Conservation (phyloP, 2,329 filamentous ascomycete species). For the Talaromyces sp. region DNA sequence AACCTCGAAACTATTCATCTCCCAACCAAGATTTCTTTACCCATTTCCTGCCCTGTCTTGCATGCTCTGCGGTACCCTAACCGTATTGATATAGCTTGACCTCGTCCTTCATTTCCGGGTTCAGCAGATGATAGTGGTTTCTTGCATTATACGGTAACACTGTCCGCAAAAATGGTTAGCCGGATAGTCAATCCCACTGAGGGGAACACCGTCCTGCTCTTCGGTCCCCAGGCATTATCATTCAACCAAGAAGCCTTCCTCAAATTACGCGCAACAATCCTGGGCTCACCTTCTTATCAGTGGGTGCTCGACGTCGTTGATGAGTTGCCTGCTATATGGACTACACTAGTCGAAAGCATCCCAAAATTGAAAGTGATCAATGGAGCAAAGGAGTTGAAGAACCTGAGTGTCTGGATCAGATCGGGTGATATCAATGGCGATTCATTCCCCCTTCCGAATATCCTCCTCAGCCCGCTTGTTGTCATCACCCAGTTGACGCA, state of each 20-base stretch:
- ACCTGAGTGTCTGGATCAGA: background rate
- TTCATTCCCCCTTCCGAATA: background rate
- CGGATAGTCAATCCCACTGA: background rate
- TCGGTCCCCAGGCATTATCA: slow-evolving; percentile 2
- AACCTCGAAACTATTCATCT: background rate
- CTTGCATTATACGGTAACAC: background rate
- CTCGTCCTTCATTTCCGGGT: background rate
- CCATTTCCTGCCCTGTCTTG: too few species aligned
- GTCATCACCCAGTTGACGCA: background rate
- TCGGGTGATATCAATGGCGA: background rate
- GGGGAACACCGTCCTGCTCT: background rate
- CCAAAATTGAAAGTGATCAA: background rate
- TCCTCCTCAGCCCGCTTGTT: background rate
- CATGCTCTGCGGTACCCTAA: background rate
- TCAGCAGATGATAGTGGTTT: background rate
- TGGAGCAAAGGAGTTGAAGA: background rate
- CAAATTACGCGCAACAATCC: background rate
- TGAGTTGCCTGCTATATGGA: background rate
- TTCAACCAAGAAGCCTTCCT: background rate
- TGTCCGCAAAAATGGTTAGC: slow-evolving; percentile 36
- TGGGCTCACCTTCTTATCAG: background rate
- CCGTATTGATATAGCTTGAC: background rate
- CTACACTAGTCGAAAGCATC: background rate
- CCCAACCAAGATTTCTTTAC: background rate
- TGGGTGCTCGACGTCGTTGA: background rate